Base-by-base conservation (phyloP, 148 eudicot species). In the Cornus suecica region DNA sequence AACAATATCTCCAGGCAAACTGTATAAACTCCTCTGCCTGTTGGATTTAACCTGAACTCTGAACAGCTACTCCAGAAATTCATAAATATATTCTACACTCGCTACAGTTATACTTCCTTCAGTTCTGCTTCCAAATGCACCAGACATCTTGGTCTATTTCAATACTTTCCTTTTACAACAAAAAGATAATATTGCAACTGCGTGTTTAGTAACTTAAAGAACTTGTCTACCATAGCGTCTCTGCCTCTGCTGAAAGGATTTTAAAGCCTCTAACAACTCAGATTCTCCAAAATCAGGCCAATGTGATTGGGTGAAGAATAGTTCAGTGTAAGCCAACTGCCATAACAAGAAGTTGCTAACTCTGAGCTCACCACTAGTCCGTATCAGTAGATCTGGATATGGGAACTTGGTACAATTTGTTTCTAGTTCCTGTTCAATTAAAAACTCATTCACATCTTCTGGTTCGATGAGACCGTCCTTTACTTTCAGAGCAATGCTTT, bases 221-320 rank as follows among this genome's bases (percentile, higher is more conserved):
- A 81, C 81, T 31, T 84, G 65, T 14, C 81, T 83, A n/a, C 97
- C 97, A 80, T 71, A 92, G 5, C 97, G 88, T 72, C 92, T 79
- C 80, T 80, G 85, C 77, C 97, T 92, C 76, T 80, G 80, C 72
- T 90, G 93, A 78, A 79, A 92, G 18, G 93, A 89, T 52, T 14
- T 29, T 72, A 92, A 76, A 11, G 95, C 95, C 80, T 82, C 81
- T 3, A 83, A 65, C 54, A 93, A 88, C 71, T 90, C 90, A 15
- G 75, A 74, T 70, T 89, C 83, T 29, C 91, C 95, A 72, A 92
- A 90, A 84, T 92, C 97, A 76, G 92, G 97, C 91, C 90, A 93
- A 58, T 80, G 83, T 22, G 89, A 77, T 2, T 80, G 27, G 1
- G 82, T 73, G 73, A 90, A 93, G 62, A 79, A 91, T 37, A 93